These are phyloP conservation scores for Boletus patriciae DNA, from an alignment of 768 basidiomycete species.

Conservation along the genomic window DNA sequence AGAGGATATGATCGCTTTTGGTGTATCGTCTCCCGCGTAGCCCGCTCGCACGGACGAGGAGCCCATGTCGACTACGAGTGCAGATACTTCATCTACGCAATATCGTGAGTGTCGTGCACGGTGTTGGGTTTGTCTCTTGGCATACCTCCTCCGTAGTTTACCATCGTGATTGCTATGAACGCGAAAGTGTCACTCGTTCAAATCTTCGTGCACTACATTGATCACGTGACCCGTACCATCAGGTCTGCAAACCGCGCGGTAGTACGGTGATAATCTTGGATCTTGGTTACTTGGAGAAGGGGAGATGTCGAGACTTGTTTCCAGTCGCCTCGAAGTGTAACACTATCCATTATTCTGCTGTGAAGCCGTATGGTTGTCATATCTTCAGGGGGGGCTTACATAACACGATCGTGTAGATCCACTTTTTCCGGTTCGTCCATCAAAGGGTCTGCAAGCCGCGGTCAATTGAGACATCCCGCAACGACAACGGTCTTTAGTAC, in stretches of 20 bases:
- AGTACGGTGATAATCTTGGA: not conserved
- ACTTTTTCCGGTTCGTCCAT: slow-evolving; percentile 9
- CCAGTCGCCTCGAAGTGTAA: not conserved
- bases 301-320: not conserved
- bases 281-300: not conserved
- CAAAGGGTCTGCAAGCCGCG: not conserved
- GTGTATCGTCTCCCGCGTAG: slow-evolving; percentile 96
- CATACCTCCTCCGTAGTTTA: slow-evolving; percentile 86
- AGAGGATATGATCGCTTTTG: slow-evolving; percentile 88
- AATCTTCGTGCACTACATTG: not conserved
- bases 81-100: slow-evolving; percentile 90
- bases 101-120: slow-evolving; percentile 1
- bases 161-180: slow-evolving; percentile 47
- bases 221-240: slow-evolving; percentile 8
- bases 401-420: slow-evolving; percentile 8
- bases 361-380: not conserved
- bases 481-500: not conserved
- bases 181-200: not conserved
- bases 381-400: slow-evolving; percentile 15
- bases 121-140: not conserved
- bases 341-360: not conserved
- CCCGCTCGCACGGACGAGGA: slow-evolving; percentile 88
- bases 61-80: slow-evolving; percentile 94
- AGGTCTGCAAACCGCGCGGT: too few relatives aligned
- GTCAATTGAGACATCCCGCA: not conserved